Base-by-base conservation (phyloP, 2,329 filamentous ascomycete genomes). In the Penicillium glabrum region DNA sequence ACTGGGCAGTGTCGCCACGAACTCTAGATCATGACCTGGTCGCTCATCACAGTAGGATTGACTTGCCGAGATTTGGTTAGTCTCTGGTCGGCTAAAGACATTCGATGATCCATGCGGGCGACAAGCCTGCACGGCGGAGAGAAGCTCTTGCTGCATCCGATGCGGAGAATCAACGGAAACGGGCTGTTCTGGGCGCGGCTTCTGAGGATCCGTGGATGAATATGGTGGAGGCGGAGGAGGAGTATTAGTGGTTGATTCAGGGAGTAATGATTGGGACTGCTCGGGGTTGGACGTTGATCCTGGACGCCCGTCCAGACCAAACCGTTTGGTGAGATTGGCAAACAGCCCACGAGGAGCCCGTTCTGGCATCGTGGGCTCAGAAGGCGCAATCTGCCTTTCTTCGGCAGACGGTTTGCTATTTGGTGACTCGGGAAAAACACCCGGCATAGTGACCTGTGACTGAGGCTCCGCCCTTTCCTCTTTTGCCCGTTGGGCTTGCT, bases 31-130 rank as follows among this genome's bases (percentile, higher is more conserved):
- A 56, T 92, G 86, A 1, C 85, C 86, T 2, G 89, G 86, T 24
- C 80, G 88, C 63, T 86, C 83, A 76, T 97, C 93, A 72, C 93
- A 97, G 76, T 96, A 96, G 0, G 89, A 89, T 39, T 88, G 85
- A 64, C 91, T 89, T 72, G 96, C 92, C 69, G 89, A 89, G 63
- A 96, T 87, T 50, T 87, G 79, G 59, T 86, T 87, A 35, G 89
- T 88, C 52, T 85, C 79, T 0, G 91, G 91, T 23, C 86, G 84
- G 3, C 85, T 86, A 75, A 90, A 93, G n/a, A 96, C 76, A 11
- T 80, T 79, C 16, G 85, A 82, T 1, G 90, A 91, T 61, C 90
- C 88, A 72, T 93, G 88, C 1, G 91, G 82, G 37, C 91, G 86
- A 23, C 90, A 91, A 8, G 91, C 86, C 63, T 89, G 84, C 69